Evolutionary conservation across 2,329 filamentous ascomycete genomes (phyloP).

Genomic region (Ophiostoma angusticollis): DNA sequence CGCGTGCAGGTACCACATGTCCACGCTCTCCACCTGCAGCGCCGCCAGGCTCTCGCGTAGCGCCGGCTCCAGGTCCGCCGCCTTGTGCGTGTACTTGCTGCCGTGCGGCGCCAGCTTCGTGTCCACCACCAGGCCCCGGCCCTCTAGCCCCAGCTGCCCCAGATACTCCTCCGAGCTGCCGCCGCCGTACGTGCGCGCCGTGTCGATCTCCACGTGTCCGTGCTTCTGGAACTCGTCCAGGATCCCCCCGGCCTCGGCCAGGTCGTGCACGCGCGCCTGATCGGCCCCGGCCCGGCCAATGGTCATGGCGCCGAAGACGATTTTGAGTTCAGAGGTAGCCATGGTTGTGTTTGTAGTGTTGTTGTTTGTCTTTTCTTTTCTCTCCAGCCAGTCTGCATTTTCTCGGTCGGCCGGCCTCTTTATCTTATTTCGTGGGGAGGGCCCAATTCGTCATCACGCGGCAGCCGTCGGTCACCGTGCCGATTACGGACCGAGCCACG

Average conservation of each 20-base stretch:
- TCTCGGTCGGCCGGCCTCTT: too few species aligned
- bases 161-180: conserved; percentile 49
- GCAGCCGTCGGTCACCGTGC: too few species aligned
- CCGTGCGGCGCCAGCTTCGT: conserved; percentile 15
- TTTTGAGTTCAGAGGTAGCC: conserved; percentile 11
- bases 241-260: conserved; percentile 42
- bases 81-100: conserved; percentile 11
- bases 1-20: conserved; percentile 35
- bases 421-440: too few species aligned
- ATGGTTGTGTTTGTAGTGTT: too few species aligned
- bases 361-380: too few species aligned
- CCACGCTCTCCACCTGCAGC: conserved; percentile 17
- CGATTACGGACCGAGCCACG: too few species aligned
- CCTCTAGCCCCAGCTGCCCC: conserved; percentile 25
- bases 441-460: too few species aligned
- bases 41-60: conserved; percentile 14
- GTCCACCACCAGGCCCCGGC: conserved; percentile 18
- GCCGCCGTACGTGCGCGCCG: conserved; percentile 50
- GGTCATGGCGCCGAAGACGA: conserved; percentile 22
- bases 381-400: too few species aligned
- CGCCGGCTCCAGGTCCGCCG: conserved; percentile 12
- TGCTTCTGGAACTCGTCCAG: conserved; percentile 52
- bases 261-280: conserved; percentile 18
- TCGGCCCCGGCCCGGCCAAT: conserved; percentile 17
- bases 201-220: conserved; percentile 59